phyloP scores from a whole-genome alignment of 306 rosid species.

The cucumber (Cucumis sativus) region DNA sequence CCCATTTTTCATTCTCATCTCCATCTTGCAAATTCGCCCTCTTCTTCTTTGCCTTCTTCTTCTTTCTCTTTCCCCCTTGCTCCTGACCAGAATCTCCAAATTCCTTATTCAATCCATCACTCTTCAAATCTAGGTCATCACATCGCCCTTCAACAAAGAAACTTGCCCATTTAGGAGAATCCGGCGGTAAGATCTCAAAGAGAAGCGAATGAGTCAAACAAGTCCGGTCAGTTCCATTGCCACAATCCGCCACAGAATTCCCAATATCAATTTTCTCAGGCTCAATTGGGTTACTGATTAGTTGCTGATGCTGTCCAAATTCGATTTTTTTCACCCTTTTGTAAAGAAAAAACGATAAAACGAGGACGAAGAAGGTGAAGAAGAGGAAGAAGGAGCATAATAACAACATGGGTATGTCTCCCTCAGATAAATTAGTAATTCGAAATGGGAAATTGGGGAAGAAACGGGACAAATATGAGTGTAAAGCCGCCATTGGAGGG shows the following conservation, averaged over 20 bases:
- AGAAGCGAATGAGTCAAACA: slow-evolving; percentile 28
- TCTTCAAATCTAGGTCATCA: slow-evolving; percentile 12
- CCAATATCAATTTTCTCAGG: slow-evolving; percentile 7
- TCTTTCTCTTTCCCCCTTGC: slow-evolving; percentile 46
- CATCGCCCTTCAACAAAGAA: slow-evolving; percentile 17
- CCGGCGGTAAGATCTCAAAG: slow-evolving; percentile 29
- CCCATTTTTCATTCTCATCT: slow-evolving; percentile 20
- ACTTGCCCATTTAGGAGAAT: slow-evolving; percentile 40
- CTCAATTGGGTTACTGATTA: slow-evolving; percentile 13
- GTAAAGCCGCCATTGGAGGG: slow-evolving; percentile 41
- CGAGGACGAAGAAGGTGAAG: slow-evolving; percentile 21
- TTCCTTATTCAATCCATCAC: slow-evolving; percentile 10
- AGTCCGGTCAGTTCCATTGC: slow-evolving; percentile 15
- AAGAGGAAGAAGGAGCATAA: slow-evolving; percentile 18
- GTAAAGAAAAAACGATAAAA: slow-evolving; percentile 20
- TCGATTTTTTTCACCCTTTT: slow-evolving; percentile 13
- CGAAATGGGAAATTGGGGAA: slow-evolving; percentile 14
- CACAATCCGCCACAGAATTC: slow-evolving; percentile 11
- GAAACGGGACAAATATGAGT: slow-evolving; percentile 9
- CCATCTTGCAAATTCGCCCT: slow-evolving; percentile 18
- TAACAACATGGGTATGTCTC: slow-evolving; percentile 23
- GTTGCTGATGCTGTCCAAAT: slow-evolving; percentile 8
- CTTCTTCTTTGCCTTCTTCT: slow-evolving; percentile 58
- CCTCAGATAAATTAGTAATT: slow-evolving; percentile 7
- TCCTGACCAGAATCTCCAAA: slow-evolving; percentile 15